Conservation (phyloP, 2,329 filamentous ascomycete species). For the Penicillium aurantiogriseum region DNA sequence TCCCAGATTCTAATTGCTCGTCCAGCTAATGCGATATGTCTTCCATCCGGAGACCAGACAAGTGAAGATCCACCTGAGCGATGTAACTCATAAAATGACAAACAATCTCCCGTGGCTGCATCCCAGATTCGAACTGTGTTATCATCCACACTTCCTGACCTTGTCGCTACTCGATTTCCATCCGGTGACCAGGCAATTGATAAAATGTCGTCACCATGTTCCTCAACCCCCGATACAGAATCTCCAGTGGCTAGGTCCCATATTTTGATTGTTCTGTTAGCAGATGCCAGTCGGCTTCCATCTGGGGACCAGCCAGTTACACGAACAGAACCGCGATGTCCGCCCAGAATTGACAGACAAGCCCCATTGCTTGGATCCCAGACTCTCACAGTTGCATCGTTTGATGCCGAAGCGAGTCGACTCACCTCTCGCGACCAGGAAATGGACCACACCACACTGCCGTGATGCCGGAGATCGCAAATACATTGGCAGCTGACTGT, state of each 20-base stretch:
- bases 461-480: no score
- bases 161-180: not conserved
- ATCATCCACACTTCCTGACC: not conserved
- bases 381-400: not conserved
- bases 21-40: not conserved
- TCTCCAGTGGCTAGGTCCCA: not conserved
- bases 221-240: not conserved
- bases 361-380: not conserved
- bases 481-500: no score
- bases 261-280: no score
- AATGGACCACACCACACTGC: no score
- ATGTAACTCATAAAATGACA: not conserved
- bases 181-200: not conserved
- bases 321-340: no score
- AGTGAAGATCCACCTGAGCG: not conserved
- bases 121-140: not conserved
- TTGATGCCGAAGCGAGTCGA: not conserved
- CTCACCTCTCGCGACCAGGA: not conserved
- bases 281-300: no score
- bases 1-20: not conserved
- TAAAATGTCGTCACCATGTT: fast-evolving
- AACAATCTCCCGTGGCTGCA: not conserved
- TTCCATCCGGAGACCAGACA: not conserved
- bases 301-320: no score
- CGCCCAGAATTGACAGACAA: not conserved